phyloP scores from a whole-genome alignment of 2,329 filamentous ascomycete species.

The Epichloe aotearoae region DNA sequence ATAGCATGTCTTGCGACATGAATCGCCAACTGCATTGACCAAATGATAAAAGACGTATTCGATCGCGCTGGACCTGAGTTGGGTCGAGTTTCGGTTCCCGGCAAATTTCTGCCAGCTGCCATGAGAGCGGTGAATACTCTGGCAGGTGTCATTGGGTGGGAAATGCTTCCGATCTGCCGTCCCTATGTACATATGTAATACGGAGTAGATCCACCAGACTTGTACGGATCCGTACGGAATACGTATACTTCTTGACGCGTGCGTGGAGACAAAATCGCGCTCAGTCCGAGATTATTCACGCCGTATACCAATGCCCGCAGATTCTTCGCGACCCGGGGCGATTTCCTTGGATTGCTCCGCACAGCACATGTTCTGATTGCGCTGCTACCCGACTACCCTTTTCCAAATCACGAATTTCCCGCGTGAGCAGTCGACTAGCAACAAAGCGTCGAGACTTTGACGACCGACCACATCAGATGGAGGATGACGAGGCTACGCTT shows the following conservation, averaged over 20 bases:
- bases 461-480: conserved; percentile 7
- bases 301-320: neutral
- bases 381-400: too few species aligned
- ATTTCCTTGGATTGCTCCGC: too few species aligned
- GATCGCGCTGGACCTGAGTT: neutral
- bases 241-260: neutral
- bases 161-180: neutral
- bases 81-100: neutral
- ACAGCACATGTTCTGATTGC: neutral
- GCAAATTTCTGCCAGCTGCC: conserved; percentile 16
- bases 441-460: neutral
- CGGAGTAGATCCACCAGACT: neutral
- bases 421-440: neutral
- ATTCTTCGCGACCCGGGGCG: too few species aligned
- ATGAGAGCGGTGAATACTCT: neutral
- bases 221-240: neutral
- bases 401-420: too few species aligned
- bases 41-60: neutral
- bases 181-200: too few species aligned
- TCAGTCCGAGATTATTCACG: neutral
- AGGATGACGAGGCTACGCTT: conserved; percentile 5
- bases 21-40: conserved; percentile 1
- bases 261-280: neutral
- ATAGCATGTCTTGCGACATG: conserved; percentile 14
- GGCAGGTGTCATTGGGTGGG: neutral